Base-by-base conservation (phyloP, 75 land plant genomes). In the Pseudotsuga menziesii region DNA sequence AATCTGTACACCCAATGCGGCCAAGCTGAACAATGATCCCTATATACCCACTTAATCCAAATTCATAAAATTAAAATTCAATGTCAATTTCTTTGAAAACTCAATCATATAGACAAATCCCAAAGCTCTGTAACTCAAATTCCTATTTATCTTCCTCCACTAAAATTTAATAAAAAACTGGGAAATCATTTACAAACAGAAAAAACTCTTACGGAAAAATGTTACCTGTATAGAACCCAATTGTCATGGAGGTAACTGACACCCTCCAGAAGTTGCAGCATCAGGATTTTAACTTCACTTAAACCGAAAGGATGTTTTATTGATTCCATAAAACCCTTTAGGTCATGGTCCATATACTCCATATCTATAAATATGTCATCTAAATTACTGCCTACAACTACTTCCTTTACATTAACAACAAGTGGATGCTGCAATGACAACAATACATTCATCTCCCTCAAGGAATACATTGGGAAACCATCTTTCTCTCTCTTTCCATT, bases 281-380 rank as follows among this genome's bases (percentile, higher is more conserved):
- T 74, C 32, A 82, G 73, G 73, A 83, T 74, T 62, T 82, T 62
- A 35, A 80, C 77, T 35, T 82, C 83, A 57, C 84, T 82, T 3
- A 61, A 78, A 23, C 83, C 80, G n/a, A 82, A 82, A 22, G 85
- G 85, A 54, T 83, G 84, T 52, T 83, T 83, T 79, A 81, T 81
- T 60, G 23, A 48, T 54, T 59, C 74, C 72, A 82, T 74, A 58
- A 82, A 73, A 25, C 78, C 84, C 69, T 83, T 81, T 9, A 83
- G 44, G 59, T 83, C 84, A 55, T 83, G 85, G n/a, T 81, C 85
- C 84, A 83, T 81, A 72, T 81, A 83, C 55, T 83, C 84, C 84
- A 83, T 83, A n/a, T 76, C 84, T 79, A 83, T 81, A 70, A 81
- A 83, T 17, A 81, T 76, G 73, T 59, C 77, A 36, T 83, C 84